A percentile compares a stretch with the other conserved stretches of the same genome.
Evolutionary conservation across 2,329 filamentous ascomycete genomes (phyloP).

Genomic region (Fusarium anguioides): DNA sequence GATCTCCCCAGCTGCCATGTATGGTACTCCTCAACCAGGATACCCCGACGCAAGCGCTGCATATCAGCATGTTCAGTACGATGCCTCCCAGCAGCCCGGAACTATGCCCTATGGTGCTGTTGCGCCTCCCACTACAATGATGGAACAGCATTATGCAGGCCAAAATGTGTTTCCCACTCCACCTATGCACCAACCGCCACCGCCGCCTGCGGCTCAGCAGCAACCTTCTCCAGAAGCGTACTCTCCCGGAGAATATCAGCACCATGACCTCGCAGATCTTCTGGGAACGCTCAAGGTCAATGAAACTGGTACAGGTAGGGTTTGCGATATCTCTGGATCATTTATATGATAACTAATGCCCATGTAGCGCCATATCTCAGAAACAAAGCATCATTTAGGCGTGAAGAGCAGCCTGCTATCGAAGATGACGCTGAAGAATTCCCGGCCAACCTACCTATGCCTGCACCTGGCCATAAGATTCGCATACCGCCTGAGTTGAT

Average conservation of each 20-base stretch:
- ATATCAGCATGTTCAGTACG: slow-evolving; percentile 62
- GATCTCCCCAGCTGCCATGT: slow-evolving; percentile 56
- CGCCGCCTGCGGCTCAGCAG: slow-evolving; percentile 34
- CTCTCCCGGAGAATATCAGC: slow-evolving; percentile 72
- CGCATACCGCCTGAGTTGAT: slow-evolving; percentile 93
- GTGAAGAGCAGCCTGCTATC: slow-evolving; percentile 71
- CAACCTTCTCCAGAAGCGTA: slow-evolving; percentile 61
- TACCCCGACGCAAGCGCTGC: slow-evolving; percentile 61
- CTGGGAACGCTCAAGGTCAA: slow-evolving; percentile 89
- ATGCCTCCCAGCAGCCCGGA: slow-evolving; percentile 57
- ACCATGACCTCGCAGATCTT: slow-evolving; percentile 80
- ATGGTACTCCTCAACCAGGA: slow-evolving; percentile 59
- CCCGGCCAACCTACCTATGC: slow-evolving; percentile 75
- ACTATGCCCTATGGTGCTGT: slow-evolving; percentile 66
- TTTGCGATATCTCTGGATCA: not conserved
- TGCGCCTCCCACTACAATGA: slow-evolving; percentile 59
- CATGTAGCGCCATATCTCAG: slow-evolving; percentile 83
- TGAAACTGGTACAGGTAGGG: slow-evolving; percentile 83
- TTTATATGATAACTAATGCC: slow-evolving; percentile 3
- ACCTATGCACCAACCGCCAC: slow-evolving; percentile 51
- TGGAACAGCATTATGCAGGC: slow-evolving; percentile 63
- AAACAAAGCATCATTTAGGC: slow-evolving; percentile 63
- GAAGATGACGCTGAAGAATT: slow-evolving; percentile 80
- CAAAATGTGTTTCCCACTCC: slow-evolving; percentile 66
- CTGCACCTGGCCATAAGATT: slow-evolving; percentile 78